phyloP scores from a whole-genome alignment of 805 yeast genomes.

The Cyberlindnera americana region DNA sequence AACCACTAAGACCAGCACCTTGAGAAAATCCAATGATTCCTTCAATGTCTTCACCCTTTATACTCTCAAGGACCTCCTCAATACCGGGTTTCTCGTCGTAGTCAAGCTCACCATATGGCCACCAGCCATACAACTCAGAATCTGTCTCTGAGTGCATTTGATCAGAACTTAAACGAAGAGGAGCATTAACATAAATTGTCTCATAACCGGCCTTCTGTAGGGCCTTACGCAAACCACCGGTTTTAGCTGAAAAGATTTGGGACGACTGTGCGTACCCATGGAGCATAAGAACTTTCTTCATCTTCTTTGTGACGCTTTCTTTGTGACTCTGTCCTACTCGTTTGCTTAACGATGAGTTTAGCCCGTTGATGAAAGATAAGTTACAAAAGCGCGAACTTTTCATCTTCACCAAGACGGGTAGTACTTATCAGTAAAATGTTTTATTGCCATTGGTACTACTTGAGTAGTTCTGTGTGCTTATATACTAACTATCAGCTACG shows the following conservation, averaged over 20 bases:
- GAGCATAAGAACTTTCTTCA: constrained; percentile 62
- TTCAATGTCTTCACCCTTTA: constrained; percentile 67
- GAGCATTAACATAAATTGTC: constrained; percentile 71
- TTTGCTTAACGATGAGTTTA: too few relatives aligned
- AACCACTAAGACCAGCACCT: constrained; percentile 80
- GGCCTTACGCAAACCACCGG: constrained; percentile 80
- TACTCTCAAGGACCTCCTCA: constrained; percentile 38
- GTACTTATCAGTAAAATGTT: too few relatives aligned
- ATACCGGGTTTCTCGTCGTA: constrained; percentile 35
- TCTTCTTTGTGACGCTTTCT: too few relatives aligned
- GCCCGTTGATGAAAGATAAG: too few relatives aligned
- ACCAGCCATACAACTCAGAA: constrained; percentile 60
- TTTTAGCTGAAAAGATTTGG: constrained; percentile 71
- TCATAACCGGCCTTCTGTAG: constrained; percentile 59
- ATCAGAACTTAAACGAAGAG: constrained; percentile 55
- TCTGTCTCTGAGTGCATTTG: constrained; percentile 55
- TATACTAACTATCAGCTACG: too few relatives aligned
- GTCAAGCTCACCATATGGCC: constrained; percentile 42
- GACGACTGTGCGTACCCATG: constrained; percentile 92
- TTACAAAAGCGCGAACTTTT: too few relatives aligned
- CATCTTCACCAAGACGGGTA: too few relatives aligned
- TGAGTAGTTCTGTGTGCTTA: too few relatives aligned
- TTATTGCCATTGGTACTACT: too few relatives aligned
- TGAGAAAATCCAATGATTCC: constrained; percentile 91
- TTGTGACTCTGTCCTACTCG: too few relatives aligned